Conservation (phyloP, 768 basidiomycete species). For the Trametes cinnabarina region DNA sequence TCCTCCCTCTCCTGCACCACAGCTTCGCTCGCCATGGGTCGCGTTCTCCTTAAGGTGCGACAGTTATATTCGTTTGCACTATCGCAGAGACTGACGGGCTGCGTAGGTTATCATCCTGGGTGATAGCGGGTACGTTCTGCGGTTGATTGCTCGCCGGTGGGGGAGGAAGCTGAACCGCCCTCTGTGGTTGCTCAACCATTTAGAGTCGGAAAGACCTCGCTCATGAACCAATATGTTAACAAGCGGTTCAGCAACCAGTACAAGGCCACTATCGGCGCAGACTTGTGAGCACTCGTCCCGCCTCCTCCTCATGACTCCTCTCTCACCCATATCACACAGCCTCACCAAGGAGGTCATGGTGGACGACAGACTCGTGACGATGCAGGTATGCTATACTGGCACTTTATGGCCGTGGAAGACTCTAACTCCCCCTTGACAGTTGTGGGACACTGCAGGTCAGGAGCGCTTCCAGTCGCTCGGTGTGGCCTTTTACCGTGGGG, state of each 20-base stretch:
- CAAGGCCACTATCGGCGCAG: conserved; percentile 97
- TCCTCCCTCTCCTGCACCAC: conserved; percentile 19
- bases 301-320: conserved; percentile 8
- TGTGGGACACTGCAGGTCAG: conserved; percentile 99
- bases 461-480: conserved; percentile 99
- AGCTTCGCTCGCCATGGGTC: conserved; percentile 56
- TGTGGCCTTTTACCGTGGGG: conserved; percentile 98
- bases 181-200: conserved; percentile 4
- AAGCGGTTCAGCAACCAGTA: conserved; percentile 99
- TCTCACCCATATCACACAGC: conserved; percentile 39
- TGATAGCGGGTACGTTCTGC: conserved; percentile 80
- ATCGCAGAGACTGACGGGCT: conserved; percentile 12
- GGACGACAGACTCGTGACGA: conserved; percentile 95
- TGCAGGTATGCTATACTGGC: conserved; percentile 75
- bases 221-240: conserved; percentile 99
- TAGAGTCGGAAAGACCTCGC: conserved; percentile 92
- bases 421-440: conserved; percentile 41
- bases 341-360: conserved; percentile 99
- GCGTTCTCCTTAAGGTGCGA: conserved; percentile 79
- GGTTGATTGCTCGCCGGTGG: background rate
- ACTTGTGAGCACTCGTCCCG: conserved; percentile 67
- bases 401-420: background rate
- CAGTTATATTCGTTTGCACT: background rate
- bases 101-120: conserved; percentile 95
- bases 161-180: conserved; percentile 2